Base-by-base conservation (phyloP, 805 yeast species). In the Nakazawaea peltata region DNA sequence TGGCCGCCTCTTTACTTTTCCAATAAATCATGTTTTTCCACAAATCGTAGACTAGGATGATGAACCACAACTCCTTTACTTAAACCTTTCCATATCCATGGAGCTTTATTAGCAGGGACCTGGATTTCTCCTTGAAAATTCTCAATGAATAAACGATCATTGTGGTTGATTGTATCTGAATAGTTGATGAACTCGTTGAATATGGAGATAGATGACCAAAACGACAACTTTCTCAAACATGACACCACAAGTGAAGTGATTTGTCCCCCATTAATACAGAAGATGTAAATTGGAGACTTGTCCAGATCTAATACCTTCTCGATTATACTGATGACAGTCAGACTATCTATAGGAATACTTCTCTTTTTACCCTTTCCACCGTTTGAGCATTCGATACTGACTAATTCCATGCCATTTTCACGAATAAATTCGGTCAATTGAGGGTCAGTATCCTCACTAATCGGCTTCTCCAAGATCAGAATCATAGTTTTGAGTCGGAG, bases 201-300 rank as follows among this genome's bases (percentile, higher is more conserved):
- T 11, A 90, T 87, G 1, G 96, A 79, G 3, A 86, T 84, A 5
- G 83, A 71, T 8, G 92, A 79, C 98, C 98, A 92, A 46, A 81
- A 75, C 18, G 85, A 81, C 14, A 83, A 59, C 45, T 83, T 83
- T 24, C 98, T 59, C 26, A 87, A 59, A 52, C 97, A 87, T 4
- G 96, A 97, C 17, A 90, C 71, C 1, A 85, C 75, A 30, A 92
- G 61, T 17, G 90, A 74, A 0, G 95, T 84, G 2, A 84, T 81
- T 44, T 85, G 87, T 8, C 94, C 87, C 0, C 97, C 97, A 50
- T 86, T 88, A 18, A 78, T 60, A 54, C 97, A 90, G 56, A 90
- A 96, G 4, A 90, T 54, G 51, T 82, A 88, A 2, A 81, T 62
- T 1, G 97, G 95, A 9, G 78, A 71, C 43, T 67, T 60, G 14